phyloP scores from a whole-genome alignment of 202 grass and related monocot genomes.

The Schoenoplectus tabernaemontani region DNA sequence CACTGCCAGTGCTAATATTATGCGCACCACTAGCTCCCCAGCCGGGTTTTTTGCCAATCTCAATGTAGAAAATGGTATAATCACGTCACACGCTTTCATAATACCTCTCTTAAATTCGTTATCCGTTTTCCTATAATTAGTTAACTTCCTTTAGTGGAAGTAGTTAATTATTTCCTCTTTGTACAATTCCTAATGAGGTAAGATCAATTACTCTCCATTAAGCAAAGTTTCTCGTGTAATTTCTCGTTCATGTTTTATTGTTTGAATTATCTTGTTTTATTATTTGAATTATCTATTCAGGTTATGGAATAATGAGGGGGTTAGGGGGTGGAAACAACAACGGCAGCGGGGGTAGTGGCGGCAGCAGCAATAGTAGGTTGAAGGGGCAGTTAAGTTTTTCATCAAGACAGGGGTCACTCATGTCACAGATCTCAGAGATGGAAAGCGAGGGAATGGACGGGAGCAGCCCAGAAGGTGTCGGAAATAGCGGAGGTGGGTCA shows the following conservation, averaged over 20 bases:
- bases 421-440: slow-evolving; percentile 98
- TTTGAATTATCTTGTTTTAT: background rate
- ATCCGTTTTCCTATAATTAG: slow-evolving; percentile 31
- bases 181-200: slow-evolving; percentile 8
- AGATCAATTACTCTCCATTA: no score
- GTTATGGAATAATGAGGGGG: slow-evolving; percentile 70
- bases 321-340: slow-evolving; percentile 40
- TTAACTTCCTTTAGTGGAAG: slow-evolving; percentile 31
- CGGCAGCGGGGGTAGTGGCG: slow-evolving; percentile 14
- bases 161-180: slow-evolving; percentile 36
- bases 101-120: slow-evolving; percentile 15
- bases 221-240: no score
- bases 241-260: background rate
- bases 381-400: slow-evolving; percentile 89
- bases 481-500: slow-evolving; percentile 16
- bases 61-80: slow-evolving; percentile 62
- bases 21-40: slow-evolving; percentile 84
- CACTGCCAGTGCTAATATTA: slow-evolving; percentile 29
- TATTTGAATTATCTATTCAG: slow-evolving; percentile 25
- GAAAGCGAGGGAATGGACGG: slow-evolving; percentile 63
- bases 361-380: slow-evolving; percentile 29
- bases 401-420: slow-evolving; percentile 81
- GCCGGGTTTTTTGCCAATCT: slow-evolving; percentile 79
- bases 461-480: slow-evolving; percentile 45
- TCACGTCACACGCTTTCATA: slow-evolving; percentile 36